phyloP scores from a whole-genome alignment of 2,329 filamentous ascomycete species.

The Aspergillus texensis region DNA sequence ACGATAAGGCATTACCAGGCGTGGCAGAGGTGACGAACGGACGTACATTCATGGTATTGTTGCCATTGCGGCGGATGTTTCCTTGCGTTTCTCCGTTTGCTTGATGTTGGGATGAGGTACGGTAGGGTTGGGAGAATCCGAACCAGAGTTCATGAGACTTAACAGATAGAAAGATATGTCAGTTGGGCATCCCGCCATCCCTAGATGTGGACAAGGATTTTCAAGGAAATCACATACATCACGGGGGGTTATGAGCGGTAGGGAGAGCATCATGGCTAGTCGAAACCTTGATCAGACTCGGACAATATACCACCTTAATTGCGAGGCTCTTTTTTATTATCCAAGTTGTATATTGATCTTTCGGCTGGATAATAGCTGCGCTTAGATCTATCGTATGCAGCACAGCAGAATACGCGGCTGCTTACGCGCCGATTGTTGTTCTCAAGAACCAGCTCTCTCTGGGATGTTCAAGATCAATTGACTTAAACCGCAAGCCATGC shows the following conservation, averaged over 20 bases:
- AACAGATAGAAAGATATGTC: slow-evolving; percentile 11
- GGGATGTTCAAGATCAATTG: not conserved
- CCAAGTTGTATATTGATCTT: not conserved
- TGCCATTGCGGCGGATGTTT: slow-evolving; percentile 16
- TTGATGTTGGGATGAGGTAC: slow-evolving; percentile 31
- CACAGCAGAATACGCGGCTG: not conserved
- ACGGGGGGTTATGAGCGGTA: slow-evolving; percentile 69
- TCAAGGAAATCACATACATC: slow-evolving; percentile 57
- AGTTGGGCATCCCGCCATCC: slow-evolving; percentile 16
- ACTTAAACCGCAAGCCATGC: not conserved
- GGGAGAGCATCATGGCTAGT: slow-evolving; percentile 54
- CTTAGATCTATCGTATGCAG: not conserved
- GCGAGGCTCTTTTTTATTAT: not conserved
- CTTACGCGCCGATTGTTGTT: not conserved
- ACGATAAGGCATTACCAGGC: slow-evolving; percentile 66
- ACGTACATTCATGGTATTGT: slow-evolving; percentile 29
- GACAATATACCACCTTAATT: not conserved
- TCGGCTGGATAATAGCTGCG: not conserved
- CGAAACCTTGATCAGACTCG: not conserved
- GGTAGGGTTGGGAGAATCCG: slow-evolving; percentile 60
- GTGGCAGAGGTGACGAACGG: slow-evolving; percentile 52
- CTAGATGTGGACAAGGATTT: not conserved
- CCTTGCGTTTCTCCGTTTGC: slow-evolving; percentile 13
- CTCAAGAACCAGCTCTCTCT: not conserved
- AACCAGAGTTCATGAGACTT: slow-evolving; percentile 77